A percentile compares a stretch with the other conserved stretches of the same genome.
Evolutionary conservation across 2,329 filamentous ascomycete genomes (phyloP).

Genomic region (Phaeosphaeria sp.): DNA sequence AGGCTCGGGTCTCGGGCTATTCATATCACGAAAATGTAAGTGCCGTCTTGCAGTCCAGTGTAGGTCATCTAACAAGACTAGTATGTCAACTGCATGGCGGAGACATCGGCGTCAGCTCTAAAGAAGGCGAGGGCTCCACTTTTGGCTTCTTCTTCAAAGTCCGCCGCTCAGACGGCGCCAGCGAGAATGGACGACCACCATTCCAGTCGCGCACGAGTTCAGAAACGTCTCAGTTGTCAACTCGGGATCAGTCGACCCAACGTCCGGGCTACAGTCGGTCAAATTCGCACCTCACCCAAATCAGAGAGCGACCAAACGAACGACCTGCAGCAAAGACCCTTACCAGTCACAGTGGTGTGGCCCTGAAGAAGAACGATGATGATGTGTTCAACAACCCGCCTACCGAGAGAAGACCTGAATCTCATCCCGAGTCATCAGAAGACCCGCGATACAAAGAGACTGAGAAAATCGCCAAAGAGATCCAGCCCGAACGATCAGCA

Average conservation of each 20-base stretch:
- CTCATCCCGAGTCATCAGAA: conserved; percentile 28
- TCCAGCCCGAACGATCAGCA: conserved; percentile 12
- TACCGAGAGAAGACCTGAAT: conserved; percentile 35
- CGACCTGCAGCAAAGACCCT: conserved; percentile 12
- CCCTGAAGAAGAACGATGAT: conserved; percentile 20
- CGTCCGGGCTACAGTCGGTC: conserved; percentile 34
- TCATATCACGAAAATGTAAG: conserved; percentile 48
- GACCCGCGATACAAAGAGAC: conserved; percentile 36
- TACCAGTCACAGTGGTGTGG: conserved; percentile 16
- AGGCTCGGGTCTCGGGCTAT: conserved; percentile 47
- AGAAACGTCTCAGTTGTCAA: conserved; percentile 17
- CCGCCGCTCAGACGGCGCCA: conserved; percentile 29
- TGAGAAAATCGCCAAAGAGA: conserved; percentile 14
- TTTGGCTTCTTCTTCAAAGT: conserved; percentile 50
- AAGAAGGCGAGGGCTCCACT: conserved; percentile 45
- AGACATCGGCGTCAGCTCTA: conserved; percentile 46
- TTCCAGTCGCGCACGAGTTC: conserved; percentile 34
- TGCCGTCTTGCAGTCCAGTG: neutral
- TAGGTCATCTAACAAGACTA: conserved; percentile 3
- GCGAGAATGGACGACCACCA: conserved; percentile 32
- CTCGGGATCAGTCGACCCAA: conserved; percentile 15
- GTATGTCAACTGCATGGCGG: conserved; percentile 48
- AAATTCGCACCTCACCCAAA: conserved; percentile 35
- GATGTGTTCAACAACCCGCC: conserved; percentile 42
- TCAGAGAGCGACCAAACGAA: conserved; percentile 30